Conservation (phyloP, 2,329 filamentous ascomycete species). For the Penicillium sp. region DNA sequence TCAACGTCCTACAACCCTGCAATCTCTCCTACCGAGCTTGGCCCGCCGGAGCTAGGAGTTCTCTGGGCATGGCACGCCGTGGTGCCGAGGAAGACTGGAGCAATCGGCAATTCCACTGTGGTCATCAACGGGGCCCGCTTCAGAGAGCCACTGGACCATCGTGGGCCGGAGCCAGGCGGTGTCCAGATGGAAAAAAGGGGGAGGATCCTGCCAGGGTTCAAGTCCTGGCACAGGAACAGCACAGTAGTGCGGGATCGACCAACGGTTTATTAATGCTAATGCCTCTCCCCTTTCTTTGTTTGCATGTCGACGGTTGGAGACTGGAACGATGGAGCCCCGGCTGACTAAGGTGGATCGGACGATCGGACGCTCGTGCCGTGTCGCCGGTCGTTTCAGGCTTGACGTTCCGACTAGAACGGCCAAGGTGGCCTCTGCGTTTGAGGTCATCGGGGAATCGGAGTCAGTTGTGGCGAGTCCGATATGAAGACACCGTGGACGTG, state of each 20-base stretch:
- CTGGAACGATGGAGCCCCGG: constrained; percentile 2
- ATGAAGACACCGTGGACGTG: neutral
- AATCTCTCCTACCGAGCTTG: constrained; percentile 5
- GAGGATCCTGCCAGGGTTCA: neutral
- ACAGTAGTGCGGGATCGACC: neutral
- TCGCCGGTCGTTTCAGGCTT: constrained; percentile 30
- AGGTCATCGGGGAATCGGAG: neutral
- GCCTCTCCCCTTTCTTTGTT: neutral
- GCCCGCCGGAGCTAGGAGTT: neutral
- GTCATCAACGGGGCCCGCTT: constrained; percentile 8
- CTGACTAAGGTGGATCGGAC: constrained; percentile 22
- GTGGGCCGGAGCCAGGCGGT: neutral
- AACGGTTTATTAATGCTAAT: neutral
- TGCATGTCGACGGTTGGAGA: neutral
- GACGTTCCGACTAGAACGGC: constrained; percentile 21
- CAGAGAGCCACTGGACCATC: constrained; percentile 2
- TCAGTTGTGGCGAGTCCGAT: neutral
- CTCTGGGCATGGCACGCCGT: neutral
- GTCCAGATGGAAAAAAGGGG: constrained; percentile 2
- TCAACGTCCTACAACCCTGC: neutral
- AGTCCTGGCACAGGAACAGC: neutral
- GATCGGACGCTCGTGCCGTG: constrained; percentile 25
- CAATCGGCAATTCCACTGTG: constrained; percentile 5
- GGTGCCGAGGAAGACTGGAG: constrained; percentile 1
- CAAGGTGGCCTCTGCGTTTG: constrained; percentile 1